phyloP scores from a whole-genome alignment of 2,329 filamentous ascomycete genomes.

The Nemania sp. region DNA sequence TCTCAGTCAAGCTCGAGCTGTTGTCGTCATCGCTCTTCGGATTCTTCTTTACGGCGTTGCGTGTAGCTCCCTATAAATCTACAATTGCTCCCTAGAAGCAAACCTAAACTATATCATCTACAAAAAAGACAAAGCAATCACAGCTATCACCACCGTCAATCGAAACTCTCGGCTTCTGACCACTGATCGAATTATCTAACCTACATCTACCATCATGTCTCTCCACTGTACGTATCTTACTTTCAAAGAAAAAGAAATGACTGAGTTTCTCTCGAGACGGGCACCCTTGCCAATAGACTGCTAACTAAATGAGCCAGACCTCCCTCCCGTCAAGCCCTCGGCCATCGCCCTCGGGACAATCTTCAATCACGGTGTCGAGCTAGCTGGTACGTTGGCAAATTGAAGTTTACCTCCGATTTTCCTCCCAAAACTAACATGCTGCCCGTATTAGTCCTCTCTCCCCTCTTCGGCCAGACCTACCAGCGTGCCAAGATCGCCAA shows the following conservation, averaged over 20 bases:
- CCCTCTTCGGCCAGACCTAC: conserved; percentile 95
- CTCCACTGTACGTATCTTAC: conserved; percentile 64
- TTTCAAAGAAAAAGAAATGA: neutral
- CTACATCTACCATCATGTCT: conserved; percentile 61
- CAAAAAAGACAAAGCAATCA: conserved; percentile 31
- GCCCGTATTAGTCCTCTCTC: conserved; percentile 72
- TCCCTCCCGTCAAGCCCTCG: conserved; percentile 90
- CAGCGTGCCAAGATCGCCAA: conserved; percentile 90
- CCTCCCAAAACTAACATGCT: conserved; percentile 13
- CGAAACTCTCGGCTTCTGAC: neutral
- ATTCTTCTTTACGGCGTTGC: conserved; percentile 20
- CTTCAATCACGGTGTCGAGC: conserved; percentile 94
- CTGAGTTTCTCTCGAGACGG: neutral
- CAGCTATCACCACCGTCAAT: conserved; percentile 1
- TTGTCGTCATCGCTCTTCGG: conserved; percentile 40
- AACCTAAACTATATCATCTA: conserved; percentile 16
- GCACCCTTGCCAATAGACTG: neutral
- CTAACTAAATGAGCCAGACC: conserved; percentile 56
- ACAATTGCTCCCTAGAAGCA: conserved; percentile 13
- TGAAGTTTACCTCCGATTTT: neutral
- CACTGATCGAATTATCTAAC: conserved; percentile 37
- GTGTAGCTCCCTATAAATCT: conserved; percentile 34
- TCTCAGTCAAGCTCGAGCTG: conserved; percentile 19
- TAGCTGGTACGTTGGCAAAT: conserved; percentile 64
- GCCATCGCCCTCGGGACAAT: conserved; percentile 95